Evolutionary conservation across 306 rosid species (phyloP), one percentile per base, ranked within the genome.

Genomic region (Arachis stenosperma): DNA sequence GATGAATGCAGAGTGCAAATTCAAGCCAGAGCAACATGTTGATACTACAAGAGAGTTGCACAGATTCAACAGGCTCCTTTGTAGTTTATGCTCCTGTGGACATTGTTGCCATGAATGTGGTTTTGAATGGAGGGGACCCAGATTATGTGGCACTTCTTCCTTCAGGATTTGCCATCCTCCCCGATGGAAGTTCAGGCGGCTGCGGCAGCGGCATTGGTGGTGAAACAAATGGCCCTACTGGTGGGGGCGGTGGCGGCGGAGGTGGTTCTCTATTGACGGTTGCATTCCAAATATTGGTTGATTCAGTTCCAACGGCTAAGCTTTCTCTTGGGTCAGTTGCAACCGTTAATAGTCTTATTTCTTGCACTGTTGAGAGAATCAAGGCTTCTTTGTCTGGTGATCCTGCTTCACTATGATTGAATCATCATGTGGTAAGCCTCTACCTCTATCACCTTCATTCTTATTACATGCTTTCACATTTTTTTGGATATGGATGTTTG

Each of bases 21-120:
- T 91, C 99, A 61, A 95, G 98, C 88, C 98, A 95, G 78, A 95
- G 96, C 89, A 92, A 92, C 90, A 95, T 90, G 98, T 76, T 95
- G 71, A 90, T 91, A 52, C 52, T 95, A 3, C 99, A 95, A 88
- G 99, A 95, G 87, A 88, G 99, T 69, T 82, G 92, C 89, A 88
- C 88, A 0, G 98, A 95, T 70, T 71, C 86, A 61, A 92, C 96
- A 0, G 98, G 89, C 1, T 86, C 96, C 0, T 95, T 88, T 69
- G 98, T 95, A 0, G 88, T 95, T 1, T 95, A 91, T 67, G 98
- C 99, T 4, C 99, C 99, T 0, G 98, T 95, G 0, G 99, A 95
- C 47, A 87, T 90, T 1, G 98, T 83, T 1, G 96, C 98, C 0
- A 95, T 95, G 97, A 92, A 95, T 60, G 87, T 90, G 0, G 99